phyloP scores from a whole-genome alignment of 139 green algal genomes.

The Coelastrella sp. region DNA sequence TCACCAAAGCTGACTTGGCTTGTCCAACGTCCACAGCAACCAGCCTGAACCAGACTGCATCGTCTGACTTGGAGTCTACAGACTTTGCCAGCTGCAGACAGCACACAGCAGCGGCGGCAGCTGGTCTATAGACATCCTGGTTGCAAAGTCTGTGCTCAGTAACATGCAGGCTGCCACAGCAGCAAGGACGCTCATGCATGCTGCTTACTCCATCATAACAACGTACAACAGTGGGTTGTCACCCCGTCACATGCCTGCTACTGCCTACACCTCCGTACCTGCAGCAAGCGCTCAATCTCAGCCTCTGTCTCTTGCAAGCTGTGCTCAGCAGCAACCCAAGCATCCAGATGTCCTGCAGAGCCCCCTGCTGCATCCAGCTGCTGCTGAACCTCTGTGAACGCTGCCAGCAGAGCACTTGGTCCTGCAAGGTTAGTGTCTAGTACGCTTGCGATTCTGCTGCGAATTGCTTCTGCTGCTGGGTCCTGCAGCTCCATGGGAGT shows the following conservation, averaged over 20 bases:
- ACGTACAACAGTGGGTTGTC: too few relatives aligned
- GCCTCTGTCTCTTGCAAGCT: conserved; percentile 68
- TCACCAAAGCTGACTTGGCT: conserved; percentile 49
- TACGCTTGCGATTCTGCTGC: conserved; percentile 22
- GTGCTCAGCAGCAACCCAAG: conserved; percentile 67
- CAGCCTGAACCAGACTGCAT: conserved; percentile 69
- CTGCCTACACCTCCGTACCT: conserved; percentile 25
- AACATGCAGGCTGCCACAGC: too few relatives aligned
- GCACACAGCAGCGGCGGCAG: background rate
- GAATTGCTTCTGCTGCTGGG: conserved; percentile 48
- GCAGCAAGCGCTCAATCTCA: conserved; percentile 66
- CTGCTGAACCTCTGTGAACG: conserved; percentile 42
- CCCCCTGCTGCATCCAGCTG: conserved; percentile 9
- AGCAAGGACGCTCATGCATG: too few relatives aligned
- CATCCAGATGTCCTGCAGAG: conserved; percentile 52
- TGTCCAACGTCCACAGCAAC: conserved; percentile 50
- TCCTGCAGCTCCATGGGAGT: conserved; percentile 61
- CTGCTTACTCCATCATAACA: too few relatives aligned
- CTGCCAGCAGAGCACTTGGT: conserved; percentile 60
- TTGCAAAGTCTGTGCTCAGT: too few relatives aligned
- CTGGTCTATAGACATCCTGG: background rate
- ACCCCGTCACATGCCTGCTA: background rate
- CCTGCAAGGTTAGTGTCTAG: conserved; percentile 66
- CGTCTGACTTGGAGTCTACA: conserved; percentile 56
- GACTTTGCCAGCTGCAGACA: conserved; percentile 56